These are phyloP conservation scores for Claviceps sorghi DNA, from an alignment of 2,329 filamentous ascomycete species.

Conservation along the genomic window DNA sequence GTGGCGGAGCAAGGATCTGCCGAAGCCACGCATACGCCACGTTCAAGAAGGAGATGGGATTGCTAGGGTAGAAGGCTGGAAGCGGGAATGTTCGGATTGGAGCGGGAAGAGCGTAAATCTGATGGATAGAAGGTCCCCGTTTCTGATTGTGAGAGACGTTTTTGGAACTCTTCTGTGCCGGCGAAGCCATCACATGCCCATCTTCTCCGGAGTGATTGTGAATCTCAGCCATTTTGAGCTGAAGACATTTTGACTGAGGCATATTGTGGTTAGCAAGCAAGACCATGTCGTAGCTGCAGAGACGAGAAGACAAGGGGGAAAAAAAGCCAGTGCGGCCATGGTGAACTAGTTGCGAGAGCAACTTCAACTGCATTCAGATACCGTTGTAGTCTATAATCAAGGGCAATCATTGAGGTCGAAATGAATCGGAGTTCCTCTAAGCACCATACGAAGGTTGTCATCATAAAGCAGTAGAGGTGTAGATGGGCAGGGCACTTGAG, in stretches of 20 bases:
- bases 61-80: slow-evolving; percentile 78
- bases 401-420: slow-evolving; percentile 47
- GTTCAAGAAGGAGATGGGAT: slow-evolving; percentile 76
- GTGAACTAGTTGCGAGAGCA: slow-evolving; percentile 1
- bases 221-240: slow-evolving; percentile 28
- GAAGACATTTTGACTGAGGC: slow-evolving; percentile 32
- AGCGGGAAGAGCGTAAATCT: slow-evolving; percentile 69
- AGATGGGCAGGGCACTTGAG: background rate
- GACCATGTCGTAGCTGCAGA: background rate
- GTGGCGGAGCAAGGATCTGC: slow-evolving; percentile 54
- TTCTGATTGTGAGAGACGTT: slow-evolving; percentile 16
- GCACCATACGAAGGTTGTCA: slow-evolving; percentile 43
- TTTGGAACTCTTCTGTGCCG: slow-evolving; percentile 5
- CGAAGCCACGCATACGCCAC: slow-evolving; percentile 63
- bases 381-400: slow-evolving; percentile 83
- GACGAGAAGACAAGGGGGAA: too few species aligned
- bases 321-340: background rate
- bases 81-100: slow-evolving; percentile 73
- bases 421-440: slow-evolving; percentile 41
- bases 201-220: slow-evolving; percentile 12
- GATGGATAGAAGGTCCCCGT: slow-evolving; percentile 36
- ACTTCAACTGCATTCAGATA: slow-evolving; percentile 58
- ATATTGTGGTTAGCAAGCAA: slow-evolving; percentile 1
- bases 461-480: slow-evolving; percentile 29
- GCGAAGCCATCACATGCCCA: slow-evolving; percentile 7